Evolutionary conservation across 169 alveolate genomes (phyloP).

Genomic region (Plasmodium knowlesi): DNA sequence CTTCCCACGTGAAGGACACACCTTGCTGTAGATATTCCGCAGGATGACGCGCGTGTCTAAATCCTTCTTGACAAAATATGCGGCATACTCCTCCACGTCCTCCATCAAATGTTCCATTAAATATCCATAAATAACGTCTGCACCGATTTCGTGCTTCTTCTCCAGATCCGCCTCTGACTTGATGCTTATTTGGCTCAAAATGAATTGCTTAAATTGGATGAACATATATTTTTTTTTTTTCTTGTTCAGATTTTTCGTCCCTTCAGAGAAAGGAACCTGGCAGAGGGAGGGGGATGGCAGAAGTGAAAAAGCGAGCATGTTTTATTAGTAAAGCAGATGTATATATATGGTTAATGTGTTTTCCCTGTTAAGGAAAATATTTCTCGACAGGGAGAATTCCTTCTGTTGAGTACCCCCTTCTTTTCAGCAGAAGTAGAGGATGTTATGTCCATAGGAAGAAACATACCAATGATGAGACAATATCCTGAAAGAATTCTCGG

Average conservation of each 20-base stretch:
- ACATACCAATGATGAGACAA: not conserved
- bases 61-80: slow-evolving; percentile 41
- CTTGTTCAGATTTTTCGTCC: slow-evolving; percentile 31
- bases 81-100: slow-evolving; percentile 60
- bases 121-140: slow-evolving; percentile 26
- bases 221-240: slow-evolving; percentile 60
- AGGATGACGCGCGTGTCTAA: slow-evolving; percentile 2
- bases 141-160: slow-evolving; percentile 10
- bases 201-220: slow-evolving; percentile 52
- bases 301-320: not conserved
- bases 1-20: not conserved
- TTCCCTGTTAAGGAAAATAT: not conserved
- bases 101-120: slow-evolving; percentile 24
- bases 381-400: not conserved
- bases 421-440: not conserved
- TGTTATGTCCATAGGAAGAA: not conserved
- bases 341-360: not conserved
- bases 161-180: slow-evolving; percentile 22
- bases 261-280: slow-evolving; percentile 8
- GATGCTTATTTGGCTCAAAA: slow-evolving; percentile 25
- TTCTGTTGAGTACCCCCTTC: not conserved
- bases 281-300: not conserved
- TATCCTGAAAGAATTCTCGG: not conserved
- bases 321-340: not conserved
- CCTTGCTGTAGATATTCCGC: slow-evolving; percentile 29